Evolutionary conservation across 2,329 filamentous ascomycete genomes (phyloP).

Genomic region (Orbilia ellipsospora): DNA sequence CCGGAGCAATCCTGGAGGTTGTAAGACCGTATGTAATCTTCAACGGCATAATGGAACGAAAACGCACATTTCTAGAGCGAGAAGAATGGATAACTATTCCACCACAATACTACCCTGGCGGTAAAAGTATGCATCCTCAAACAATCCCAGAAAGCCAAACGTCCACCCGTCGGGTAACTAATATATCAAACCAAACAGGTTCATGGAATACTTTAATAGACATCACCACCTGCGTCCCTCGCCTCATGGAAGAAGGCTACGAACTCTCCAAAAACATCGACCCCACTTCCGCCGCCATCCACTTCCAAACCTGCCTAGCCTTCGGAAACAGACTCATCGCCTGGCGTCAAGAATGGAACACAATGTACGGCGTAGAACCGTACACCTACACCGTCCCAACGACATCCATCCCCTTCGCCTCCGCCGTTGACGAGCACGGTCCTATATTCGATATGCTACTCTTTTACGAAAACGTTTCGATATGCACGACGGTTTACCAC

Average conservation of each 20-base stretch:
- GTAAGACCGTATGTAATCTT: slow-evolving; percentile 51
- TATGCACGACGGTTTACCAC: slow-evolving; percentile 48
- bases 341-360: slow-evolving; percentile 51
- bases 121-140: slow-evolving; percentile 30
- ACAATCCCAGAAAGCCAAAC: background rate
- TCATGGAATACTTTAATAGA: slow-evolving; percentile 41
- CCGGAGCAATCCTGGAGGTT: slow-evolving; percentile 49
- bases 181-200: slow-evolving; percentile 16
- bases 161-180: background rate
- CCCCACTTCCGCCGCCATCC: slow-evolving; percentile 18
- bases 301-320: slow-evolving; percentile 35
- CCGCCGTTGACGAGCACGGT: slow-evolving; percentile 31
- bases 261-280: slow-evolving; percentile 33
- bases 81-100: slow-evolving; percentile 50
- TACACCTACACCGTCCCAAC: slow-evolving; percentile 44
- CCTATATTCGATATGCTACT: slow-evolving; percentile 44
- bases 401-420: slow-evolving; percentile 18
- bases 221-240: slow-evolving; percentile 25
- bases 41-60: slow-evolving; percentile 40
- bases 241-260: slow-evolving; percentile 35
- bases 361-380: slow-evolving; percentile 38
- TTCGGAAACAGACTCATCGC: slow-evolving; percentile 27
- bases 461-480: slow-evolving; percentile 45
- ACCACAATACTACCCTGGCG: slow-evolving; percentile 43
- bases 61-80: slow-evolving; percentile 37